These are phyloP conservation scores for Dioszegia hungarica DNA, from an alignment of 768 basidiomycete species.

Conservation along the genomic window DNA sequence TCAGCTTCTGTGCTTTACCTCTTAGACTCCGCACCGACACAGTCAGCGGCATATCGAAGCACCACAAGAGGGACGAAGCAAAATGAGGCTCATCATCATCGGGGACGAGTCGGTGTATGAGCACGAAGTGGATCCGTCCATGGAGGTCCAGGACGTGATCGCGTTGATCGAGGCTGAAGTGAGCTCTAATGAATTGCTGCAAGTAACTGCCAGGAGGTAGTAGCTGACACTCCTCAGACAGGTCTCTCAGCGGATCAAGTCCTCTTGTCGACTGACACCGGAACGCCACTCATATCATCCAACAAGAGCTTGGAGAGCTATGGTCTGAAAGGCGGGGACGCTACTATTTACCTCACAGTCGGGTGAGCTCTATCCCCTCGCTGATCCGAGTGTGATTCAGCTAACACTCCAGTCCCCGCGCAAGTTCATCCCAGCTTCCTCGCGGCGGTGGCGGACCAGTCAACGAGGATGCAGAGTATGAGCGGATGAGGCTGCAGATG, in stretches of 20 bases:
- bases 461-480: slow-evolving; percentile 42
- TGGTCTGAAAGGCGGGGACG: slow-evolving; percentile 35
- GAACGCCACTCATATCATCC: slow-evolving; percentile 25
- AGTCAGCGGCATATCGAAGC: not conserved
- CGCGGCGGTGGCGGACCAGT: too few relatives aligned
- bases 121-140: slow-evolving; percentile 79
- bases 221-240: slow-evolving; percentile 20
- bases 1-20: too few relatives aligned
- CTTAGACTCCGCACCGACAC: too few relatives aligned
- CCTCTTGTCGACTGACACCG: slow-evolving; percentile 32
- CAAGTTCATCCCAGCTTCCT: not conserved
- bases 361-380: not conserved
- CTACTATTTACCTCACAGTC: slow-evolving; percentile 38
- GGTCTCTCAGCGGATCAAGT: slow-evolving; percentile 20
- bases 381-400: not conserved
- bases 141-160: slow-evolving; percentile 89
- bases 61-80: not conserved
- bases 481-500: slow-evolving; percentile 83
- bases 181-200: slow-evolving; percentile 32
- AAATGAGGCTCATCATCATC: slow-evolving; percentile 50
- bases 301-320: slow-evolving; percentile 33
- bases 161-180: slow-evolving; percentile 95
- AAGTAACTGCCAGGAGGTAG: too few relatives aligned
- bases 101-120: slow-evolving; percentile 50
- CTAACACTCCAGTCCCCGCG: not conserved